phyloP scores from a whole-genome alignment of 2,329 filamentous ascomycete genomes.

The Pyrenochaeta sp. region DNA sequence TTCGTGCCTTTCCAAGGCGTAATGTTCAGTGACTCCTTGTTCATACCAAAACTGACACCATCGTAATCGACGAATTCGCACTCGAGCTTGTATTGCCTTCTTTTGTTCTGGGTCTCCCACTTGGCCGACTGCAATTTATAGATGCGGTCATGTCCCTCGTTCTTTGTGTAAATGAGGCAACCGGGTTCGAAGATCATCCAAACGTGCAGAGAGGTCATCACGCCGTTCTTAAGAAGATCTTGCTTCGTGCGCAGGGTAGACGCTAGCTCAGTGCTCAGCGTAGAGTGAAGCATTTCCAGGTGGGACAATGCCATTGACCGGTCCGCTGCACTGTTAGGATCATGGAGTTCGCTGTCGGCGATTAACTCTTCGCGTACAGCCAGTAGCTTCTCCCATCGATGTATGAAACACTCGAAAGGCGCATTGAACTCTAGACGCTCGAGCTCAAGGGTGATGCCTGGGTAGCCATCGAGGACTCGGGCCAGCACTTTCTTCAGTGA shows the following conservation, averaged over 20 bases:
- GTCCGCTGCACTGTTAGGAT: neutral
- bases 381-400: constrained; percentile 18
- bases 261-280: constrained; percentile 18
- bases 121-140: constrained; percentile 16
- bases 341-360: neutral
- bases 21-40: constrained; percentile 19
- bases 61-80: constrained; percentile 37
- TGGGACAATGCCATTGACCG: constrained; percentile 2
- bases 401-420: constrained; percentile 35
- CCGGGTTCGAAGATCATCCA: constrained; percentile 33
- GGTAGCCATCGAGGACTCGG: constrained; percentile 37
- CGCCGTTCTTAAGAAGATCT: constrained; percentile 24
- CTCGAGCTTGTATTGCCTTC: constrained; percentile 11
- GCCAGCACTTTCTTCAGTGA: constrained; percentile 41
- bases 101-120: constrained; percentile 18
- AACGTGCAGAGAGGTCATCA: constrained; percentile 18
- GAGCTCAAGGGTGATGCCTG: constrained; percentile 40
- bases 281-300: constrained; percentile 13
- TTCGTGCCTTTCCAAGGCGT: constrained; percentile 44
- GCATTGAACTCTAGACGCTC: constrained; percentile 42
- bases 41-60: constrained; percentile 34
- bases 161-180: constrained; percentile 17
- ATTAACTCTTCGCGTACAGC: constrained; percentile 2
- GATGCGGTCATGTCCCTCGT: constrained; percentile 20
- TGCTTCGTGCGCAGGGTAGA: constrained; percentile 18